A percentile compares a stretch with the other conserved stretches of the same genome.
phyloP scores from a whole-genome alignment of 768 basidiomycete species.

The Cytidiella melzeri region DNA sequence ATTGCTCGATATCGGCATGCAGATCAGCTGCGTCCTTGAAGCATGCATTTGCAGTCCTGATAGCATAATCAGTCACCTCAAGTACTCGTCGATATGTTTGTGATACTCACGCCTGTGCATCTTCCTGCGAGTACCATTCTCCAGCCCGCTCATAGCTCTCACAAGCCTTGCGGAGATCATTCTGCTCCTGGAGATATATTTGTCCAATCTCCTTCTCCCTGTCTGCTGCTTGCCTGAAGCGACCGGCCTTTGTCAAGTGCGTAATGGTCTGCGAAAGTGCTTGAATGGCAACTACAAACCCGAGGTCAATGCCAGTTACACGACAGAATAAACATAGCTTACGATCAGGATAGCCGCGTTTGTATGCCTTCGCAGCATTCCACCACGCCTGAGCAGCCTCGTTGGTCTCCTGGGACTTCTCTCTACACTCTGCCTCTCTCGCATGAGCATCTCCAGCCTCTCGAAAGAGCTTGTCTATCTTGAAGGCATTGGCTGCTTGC shows the following conservation, averaged over 20 bases:
- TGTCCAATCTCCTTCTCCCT: constrained; percentile 96
- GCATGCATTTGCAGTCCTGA: constrained; percentile 90
- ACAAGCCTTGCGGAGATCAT: constrained; percentile 79
- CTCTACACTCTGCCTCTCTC: constrained; percentile 90
- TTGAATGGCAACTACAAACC: constrained; percentile 72
- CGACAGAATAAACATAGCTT: constrained; percentile 23
- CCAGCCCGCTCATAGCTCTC: constrained; percentile 89
- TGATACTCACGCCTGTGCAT: constrained; percentile 81
- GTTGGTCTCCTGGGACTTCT: constrained; percentile 79
- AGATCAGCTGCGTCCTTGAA: constrained; percentile 97
- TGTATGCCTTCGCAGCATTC: constrained; percentile 96
- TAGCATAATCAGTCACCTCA: too few relatives aligned
- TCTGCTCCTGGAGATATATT: constrained; percentile 79
- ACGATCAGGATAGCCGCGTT: constrained; percentile 83
- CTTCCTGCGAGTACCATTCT: constrained; percentile 98
- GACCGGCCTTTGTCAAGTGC: constrained; percentile 75
- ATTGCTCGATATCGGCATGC: constrained; percentile 85
- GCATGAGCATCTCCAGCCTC: constrained; percentile 91
- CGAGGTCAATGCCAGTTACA: neutral
- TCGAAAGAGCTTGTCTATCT: constrained; percentile 87
- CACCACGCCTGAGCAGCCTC: constrained; percentile 99
- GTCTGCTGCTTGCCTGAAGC: constrained; percentile 97
- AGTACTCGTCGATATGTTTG: neutral
- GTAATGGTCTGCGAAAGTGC: constrained; percentile 80
- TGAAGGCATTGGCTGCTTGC: constrained; percentile 90